Conservation (phyloP, 805 yeast species). For the Nakazawaea anatomiae region DNA sequence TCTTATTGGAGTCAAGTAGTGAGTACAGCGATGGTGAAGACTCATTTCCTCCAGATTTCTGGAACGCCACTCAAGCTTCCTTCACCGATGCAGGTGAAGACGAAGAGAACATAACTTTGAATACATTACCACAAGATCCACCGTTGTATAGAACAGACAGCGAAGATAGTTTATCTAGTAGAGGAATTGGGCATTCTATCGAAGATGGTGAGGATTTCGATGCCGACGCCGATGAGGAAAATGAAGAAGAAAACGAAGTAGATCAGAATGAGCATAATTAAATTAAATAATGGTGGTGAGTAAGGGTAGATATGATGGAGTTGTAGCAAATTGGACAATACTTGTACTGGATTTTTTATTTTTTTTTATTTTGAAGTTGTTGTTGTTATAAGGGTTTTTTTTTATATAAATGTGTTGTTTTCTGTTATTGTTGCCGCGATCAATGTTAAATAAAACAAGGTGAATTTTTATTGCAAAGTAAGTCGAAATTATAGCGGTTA, state of each 20-base stretch:
- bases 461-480: too few species aligned
- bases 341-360: too few species aligned
- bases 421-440: too few species aligned
- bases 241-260: neutral
- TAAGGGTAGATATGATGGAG: too few species aligned
- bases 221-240: constrained; percentile 9
- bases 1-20: constrained; percentile 56
- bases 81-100: constrained; percentile 29
- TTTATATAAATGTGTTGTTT: too few species aligned
- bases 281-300: too few species aligned
- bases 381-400: too few species aligned
- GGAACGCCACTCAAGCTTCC: constrained; percentile 30
- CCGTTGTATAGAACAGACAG: constrained; percentile 27
- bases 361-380: too few species aligned
- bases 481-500: too few species aligned
- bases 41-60: constrained; percentile 55
- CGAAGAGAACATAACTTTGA: constrained; percentile 36
- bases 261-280: too few species aligned
- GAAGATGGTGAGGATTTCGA: neutral
- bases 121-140: constrained; percentile 32
- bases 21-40: constrained; percentile 52
- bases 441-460: too few species aligned
- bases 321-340: too few species aligned
- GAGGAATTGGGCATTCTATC: neutral
- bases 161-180: constrained; percentile 3